These are phyloP conservation scores for Entophlyctis helioformis DNA, from an alignment of 192 early-diverging fungal genomes.

Conservation along the genomic window DNA sequence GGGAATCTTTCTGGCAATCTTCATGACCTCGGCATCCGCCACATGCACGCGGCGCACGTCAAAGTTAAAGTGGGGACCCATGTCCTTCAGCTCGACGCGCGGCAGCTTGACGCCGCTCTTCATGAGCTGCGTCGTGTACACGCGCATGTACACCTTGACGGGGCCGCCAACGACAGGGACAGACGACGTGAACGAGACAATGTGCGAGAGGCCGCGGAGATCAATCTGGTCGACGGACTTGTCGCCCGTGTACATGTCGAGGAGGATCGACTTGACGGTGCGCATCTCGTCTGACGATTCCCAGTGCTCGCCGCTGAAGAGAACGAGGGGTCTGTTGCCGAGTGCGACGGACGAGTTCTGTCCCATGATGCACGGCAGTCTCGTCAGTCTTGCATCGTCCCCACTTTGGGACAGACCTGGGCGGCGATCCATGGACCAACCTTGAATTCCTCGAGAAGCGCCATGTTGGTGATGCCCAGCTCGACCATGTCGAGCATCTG, in stretches of 20 bases:
- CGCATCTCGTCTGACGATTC: slow-evolving; percentile 54
- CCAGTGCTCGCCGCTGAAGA: slow-evolving; percentile 87
- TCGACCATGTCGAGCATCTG: slow-evolving; percentile 94
- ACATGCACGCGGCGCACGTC: slow-evolving; percentile 57
- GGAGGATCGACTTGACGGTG: slow-evolving; percentile 68
- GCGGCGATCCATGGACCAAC: too few species aligned
- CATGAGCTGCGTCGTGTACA: slow-evolving; percentile 73
- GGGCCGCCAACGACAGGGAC: slow-evolving; percentile 34
- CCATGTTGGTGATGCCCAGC: slow-evolving; percentile 63
- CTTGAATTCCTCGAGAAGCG: slow-evolving; percentile 62
- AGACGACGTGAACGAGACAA: slow-evolving; percentile 71
- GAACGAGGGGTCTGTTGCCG: slow-evolving; percentile 77
- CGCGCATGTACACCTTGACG: slow-evolving; percentile 62
- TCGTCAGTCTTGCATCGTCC: too few species aligned
- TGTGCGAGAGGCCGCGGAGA: slow-evolving; percentile 78
- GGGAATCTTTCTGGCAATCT: slow-evolving; percentile 68
- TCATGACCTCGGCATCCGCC: slow-evolving; percentile 72
- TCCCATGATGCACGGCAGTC: too few species aligned
- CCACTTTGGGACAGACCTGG: too few species aligned
- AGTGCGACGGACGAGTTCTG: too few species aligned
- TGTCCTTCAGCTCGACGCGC: slow-evolving; percentile 81
- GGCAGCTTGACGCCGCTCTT: slow-evolving; percentile 75
- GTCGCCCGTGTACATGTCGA: slow-evolving; percentile 87
- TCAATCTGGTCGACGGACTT: slow-evolving; percentile 55
- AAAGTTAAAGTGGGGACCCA: slow-evolving; percentile 85